Evolutionary conservation across 164 flowering plant genomes (phyloP).

Genomic region (Litsea cubeba): DNA sequence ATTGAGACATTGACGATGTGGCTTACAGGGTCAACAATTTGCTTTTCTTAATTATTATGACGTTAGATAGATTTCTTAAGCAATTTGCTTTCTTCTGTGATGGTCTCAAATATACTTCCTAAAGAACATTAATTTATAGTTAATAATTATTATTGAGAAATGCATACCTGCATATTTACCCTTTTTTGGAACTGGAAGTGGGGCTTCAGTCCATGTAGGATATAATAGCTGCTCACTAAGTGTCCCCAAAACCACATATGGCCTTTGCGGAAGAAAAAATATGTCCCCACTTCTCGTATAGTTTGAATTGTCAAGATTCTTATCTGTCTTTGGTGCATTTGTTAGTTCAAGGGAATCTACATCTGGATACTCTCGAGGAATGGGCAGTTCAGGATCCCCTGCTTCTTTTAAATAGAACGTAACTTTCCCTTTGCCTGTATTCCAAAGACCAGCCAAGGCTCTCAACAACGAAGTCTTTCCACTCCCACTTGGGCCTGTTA

Average conservation of each 20-base stretch:
- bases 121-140: too few relatives aligned
- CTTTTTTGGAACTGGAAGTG: conserved; percentile 18
- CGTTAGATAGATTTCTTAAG: too few relatives aligned
- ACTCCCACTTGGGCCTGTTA: conserved; percentile 93
- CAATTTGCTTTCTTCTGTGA: too few relatives aligned
- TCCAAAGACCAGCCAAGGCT: conserved; percentile 97
- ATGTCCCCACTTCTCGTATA: conserved; percentile 32
- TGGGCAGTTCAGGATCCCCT: conserved; percentile 18
- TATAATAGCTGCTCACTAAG: conserved; percentile 94
- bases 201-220: conserved; percentile 72
- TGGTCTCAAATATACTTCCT: too few relatives aligned
- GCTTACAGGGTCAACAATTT: too few relatives aligned
- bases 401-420: conserved; percentile 47
- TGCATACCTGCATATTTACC: conserved; percentile 43
- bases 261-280: conserved; percentile 95
- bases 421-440: conserved; percentile 67
- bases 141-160: neutral
- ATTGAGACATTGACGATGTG: too few relatives aligned
- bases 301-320: conserved; percentile 13
- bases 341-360: conserved; percentile 20
- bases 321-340: conserved; percentile 6
- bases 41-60: too few relatives aligned
- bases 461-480: conserved; percentile 94
- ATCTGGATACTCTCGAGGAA: conserved; percentile 28
- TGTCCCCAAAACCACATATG: conserved; percentile 95